Conservation (phyloP, 2,329 filamentous ascomycete genomes). For the Calonectria leucothoes region DNA sequence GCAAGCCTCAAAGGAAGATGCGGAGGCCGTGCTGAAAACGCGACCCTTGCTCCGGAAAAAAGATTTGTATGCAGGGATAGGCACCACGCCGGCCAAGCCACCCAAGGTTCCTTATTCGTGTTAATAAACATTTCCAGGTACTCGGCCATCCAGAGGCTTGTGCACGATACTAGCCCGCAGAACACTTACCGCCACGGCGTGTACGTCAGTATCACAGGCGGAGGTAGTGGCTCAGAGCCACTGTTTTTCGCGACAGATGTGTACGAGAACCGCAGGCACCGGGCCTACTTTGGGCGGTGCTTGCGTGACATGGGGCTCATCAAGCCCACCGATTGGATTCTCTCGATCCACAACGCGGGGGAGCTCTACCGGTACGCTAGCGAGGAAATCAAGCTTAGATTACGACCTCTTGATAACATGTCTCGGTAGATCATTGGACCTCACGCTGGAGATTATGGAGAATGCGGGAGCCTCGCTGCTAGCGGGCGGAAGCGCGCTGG, state of each 20-base stretch:
- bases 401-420: not conserved
- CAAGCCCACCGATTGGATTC: conserved; percentile 50
- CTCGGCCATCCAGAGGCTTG: conserved; percentile 46
- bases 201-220: conserved; percentile 56
- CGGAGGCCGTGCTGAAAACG: not conserved
- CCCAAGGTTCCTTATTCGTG: rapidly evolving
- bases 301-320: conserved; percentile 46
- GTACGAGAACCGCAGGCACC: conserved; percentile 54
- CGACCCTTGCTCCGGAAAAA: conserved; percentile 37
- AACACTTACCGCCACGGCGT: conserved; percentile 52
- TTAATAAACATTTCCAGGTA: conserved; percentile 44
- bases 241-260: conserved; percentile 55
- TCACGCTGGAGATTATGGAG: conserved; percentile 53
- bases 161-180: conserved; percentile 43
- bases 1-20: not conserved
- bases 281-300: conserved; percentile 48
- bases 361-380: conserved; percentile 51
- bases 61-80: conserved; percentile 36
- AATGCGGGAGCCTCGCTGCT: conserved; percentile 54
- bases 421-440: conserved; percentile 49
- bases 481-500: conserved; percentile 47
- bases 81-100: not conserved
- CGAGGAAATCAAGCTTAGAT: rapidly evolving
- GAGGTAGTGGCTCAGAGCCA: conserved; percentile 45
- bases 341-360: conserved; percentile 51